phyloP scores from a whole-genome alignment of 768 basidiomycete genomes.

The Boletus rubropictus region DNA sequence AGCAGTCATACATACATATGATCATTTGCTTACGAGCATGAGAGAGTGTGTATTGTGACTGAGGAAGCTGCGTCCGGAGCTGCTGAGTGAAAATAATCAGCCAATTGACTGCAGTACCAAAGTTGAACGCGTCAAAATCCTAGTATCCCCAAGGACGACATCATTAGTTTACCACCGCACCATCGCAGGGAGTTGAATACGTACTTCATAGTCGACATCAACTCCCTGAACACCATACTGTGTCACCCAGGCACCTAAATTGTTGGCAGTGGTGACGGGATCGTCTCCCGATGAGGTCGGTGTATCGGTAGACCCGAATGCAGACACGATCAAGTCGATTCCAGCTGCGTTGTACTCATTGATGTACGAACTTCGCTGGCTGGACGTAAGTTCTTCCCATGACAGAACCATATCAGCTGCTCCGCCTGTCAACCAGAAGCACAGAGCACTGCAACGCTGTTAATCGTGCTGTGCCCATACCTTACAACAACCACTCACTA shows the following conservation, averaged over 20 bases:
- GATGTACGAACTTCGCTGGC: constrained; percentile 38
- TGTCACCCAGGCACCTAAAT: constrained; percentile 40
- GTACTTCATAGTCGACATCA: constrained; percentile 48
- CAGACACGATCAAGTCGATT: constrained; percentile 54
- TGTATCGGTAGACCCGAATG: constrained; percentile 41
- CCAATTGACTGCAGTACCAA: constrained; percentile 32
- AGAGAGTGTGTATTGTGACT: constrained; percentile 30
- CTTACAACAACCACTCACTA: constrained; percentile 18
- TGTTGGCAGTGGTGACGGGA: constrained; percentile 34
- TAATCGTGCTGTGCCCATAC: background rate
- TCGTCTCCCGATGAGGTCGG: constrained; percentile 36
- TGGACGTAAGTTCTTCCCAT: constrained; percentile 38
- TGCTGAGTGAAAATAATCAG: constrained; percentile 37
- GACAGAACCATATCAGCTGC: constrained; percentile 40
- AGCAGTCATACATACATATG: too few species aligned
- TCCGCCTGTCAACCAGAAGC: constrained; percentile 38
- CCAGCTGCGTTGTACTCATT: constrained; percentile 49
- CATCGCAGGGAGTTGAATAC: background rate
- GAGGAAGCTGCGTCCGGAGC: constrained; percentile 29
- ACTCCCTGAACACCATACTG: constrained; percentile 45
- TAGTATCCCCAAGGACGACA: constrained; percentile 13
- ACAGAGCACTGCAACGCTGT: constrained; percentile 26
- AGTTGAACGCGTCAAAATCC: constrained; percentile 54
- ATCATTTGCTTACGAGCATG: constrained; percentile 29
- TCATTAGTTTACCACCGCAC: background rate